Evolutionary conservation across 441 rosid genomes (phyloP), one percentile per base, ranked within the genome.

Genomic region (Biscutella laevigata): DNA sequence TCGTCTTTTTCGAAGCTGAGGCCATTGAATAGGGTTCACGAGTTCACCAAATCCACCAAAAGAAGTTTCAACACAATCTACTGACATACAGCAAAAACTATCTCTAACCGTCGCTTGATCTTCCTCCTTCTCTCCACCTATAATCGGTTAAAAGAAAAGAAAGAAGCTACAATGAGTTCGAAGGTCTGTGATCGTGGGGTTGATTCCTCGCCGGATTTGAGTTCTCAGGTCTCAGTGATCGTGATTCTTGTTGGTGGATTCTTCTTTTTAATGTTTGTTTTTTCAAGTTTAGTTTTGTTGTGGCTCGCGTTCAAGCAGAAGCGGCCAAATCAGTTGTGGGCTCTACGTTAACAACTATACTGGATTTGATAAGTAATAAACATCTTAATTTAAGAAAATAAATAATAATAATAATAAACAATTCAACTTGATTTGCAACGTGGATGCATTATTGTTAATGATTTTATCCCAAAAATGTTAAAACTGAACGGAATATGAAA

Each of bases 1-100:
- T 72, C 91, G 91, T 60, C 73, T 72, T 82, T 85, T 87, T 50
- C 95, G 86, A 21, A 85, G 84, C 39, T 91, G 98, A 59, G 98
- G 94, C 94, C 98, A 91, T 91, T 91, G 96, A 45, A 79, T 59
- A 32, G 96, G 95, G 71, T 91, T 91, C 16, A 74, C 78, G 30
- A 81, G 86, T 67, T 77, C 88, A 37, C 94, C 94, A 70, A 83
- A 74, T 82, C 86, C 94, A 70, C 88, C 75, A 67, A 70, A 68
- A 67, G 69, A 70, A 62, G 71, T 69, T 80, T 72, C 94, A 21
- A 50, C 50, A 66, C 87, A 84, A 58, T 80, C 84, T 53, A 76
- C 80, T 85, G 96, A 88, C 98, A 91, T 91, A 87, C 98, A 91
- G 92, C 90, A 84, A 72, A 68, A 38, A 21, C 73, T 64, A 65